Evolutionary conservation across 2,329 filamentous ascomycete species (phyloP).

Genomic region (Penicillium verrucosum): DNA sequence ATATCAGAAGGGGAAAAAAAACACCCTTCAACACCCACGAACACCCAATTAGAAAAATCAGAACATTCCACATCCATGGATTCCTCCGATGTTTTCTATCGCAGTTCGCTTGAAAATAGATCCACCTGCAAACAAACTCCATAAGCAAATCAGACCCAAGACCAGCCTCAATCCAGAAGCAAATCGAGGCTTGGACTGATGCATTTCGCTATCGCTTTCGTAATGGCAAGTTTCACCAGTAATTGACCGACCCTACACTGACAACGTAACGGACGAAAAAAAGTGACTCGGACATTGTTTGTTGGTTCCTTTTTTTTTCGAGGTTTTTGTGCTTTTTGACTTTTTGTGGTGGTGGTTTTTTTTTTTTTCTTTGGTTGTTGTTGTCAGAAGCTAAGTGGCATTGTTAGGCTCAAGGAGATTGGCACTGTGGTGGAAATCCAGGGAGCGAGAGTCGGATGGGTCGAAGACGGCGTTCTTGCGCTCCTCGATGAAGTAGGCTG

Average conservation of each 20-base stretch:
- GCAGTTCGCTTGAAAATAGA: conserved; percentile 4
- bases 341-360: background rate
- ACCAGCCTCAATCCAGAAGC: background rate
- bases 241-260: background rate
- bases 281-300: background rate
- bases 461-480: conserved; percentile 40
- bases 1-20: background rate
- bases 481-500: conserved; percentile 40
- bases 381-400: background rate
- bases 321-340: background rate
- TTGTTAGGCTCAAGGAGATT: conserved; percentile 31
- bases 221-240: background rate
- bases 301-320: background rate
- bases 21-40: background rate
- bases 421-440: conserved; percentile 41
- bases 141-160: background rate
- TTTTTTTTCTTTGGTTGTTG: background rate
- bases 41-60: conserved; percentile 1
- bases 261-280: background rate
- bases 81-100: background rate
- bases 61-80: background rate
- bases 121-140: conserved; percentile 6
- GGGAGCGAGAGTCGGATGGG: conserved; percentile 39
- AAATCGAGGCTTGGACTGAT: background rate
- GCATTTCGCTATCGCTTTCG: conserved; percentile 6